Base-by-base conservation (phyloP, 2,329 filamentous ascomycete genomes). In the Setomelanomma holmii region DNA sequence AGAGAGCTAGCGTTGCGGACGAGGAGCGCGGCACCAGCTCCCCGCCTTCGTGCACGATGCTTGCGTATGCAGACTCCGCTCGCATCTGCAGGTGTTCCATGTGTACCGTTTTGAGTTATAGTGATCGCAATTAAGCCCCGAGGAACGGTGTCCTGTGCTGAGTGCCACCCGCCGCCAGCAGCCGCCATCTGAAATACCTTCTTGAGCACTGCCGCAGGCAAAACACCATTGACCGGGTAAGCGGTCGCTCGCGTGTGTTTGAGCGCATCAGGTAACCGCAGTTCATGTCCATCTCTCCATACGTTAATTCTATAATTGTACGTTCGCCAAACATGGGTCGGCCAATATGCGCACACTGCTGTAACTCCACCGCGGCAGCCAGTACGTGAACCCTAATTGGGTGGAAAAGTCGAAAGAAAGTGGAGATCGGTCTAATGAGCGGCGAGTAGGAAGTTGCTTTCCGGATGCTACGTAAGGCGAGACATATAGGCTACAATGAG, bases 401-500 rank as follows among this genome's bases (percentile, higher is more conserved):
- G 21, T 43, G 41, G 27, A 33, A 49, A 24, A 38, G 30, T 38
- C 30, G 44, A 51, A 35, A 17, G 23, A 30, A 46, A 53, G 49
- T 46, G 45, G 49, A 44, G 40, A 44, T 34, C 11, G 16, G 46
- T 39, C 53, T 53, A 58, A 58, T 53, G 23, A 43, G 27, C 14
- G n/a, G 19, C 36, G 34, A 22, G 33, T 12, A 24, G 43, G 41
- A 51, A 40, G 36, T 49, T n/a, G 12, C 35, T 36, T 44, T 52
- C 52, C 12, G n/a, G 40, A 33, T 51, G 40, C 40, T 41, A 39
- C 38, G 45, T 39, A 53, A 45, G 56, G 53, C 46, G 53, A 49
- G 36, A 36, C 43, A 58, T 44, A 56, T 45, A 49, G 53, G 24
- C 56, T 58, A 58, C 53, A 51, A 56, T 53, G 40, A 43, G 45